Conservation (phyloP, 192 early-diverging fungal species). For the Coemansia sp. region DNA sequence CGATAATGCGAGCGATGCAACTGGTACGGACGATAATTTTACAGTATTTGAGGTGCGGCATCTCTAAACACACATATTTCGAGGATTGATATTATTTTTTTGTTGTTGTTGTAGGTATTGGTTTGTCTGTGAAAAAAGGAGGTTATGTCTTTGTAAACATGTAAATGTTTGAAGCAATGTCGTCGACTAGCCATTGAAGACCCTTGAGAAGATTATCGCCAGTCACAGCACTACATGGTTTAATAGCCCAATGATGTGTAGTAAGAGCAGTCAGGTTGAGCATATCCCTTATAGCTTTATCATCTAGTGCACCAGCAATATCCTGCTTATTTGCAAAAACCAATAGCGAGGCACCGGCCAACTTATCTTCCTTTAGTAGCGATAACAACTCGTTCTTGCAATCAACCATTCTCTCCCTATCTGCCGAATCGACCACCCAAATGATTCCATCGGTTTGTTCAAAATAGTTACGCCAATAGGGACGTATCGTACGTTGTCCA, state of each 20-base stretch:
- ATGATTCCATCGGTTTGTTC: conserved; percentile 97
- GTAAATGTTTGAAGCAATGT: conserved; percentile 88
- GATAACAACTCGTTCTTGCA: conserved; percentile 74
- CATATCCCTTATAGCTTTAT: conserved; percentile 67
- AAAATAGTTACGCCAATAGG: conserved; percentile 99
- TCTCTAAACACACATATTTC: conserved; percentile 15
- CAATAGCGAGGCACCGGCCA: conserved; percentile 89
- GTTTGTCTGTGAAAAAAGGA: neutral
- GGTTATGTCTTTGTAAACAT: conserved; percentile 61
- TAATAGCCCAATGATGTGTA: conserved; percentile 93
- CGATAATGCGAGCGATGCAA: neutral
- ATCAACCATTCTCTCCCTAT: conserved; percentile 75
- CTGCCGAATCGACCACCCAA: conserved; percentile 97
- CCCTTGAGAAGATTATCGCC: conserved; percentile 76
- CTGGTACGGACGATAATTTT: conserved; percentile 18
- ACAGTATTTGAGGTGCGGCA: conserved; percentile 31
- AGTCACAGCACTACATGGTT: conserved; percentile 82
- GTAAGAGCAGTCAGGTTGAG: conserved; percentile 69
- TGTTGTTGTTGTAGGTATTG: neutral
- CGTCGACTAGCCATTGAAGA: conserved; percentile 91
- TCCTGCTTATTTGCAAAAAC: conserved; percentile 99
- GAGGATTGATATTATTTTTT: neutral
- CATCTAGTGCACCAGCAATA: conserved; percentile 74
- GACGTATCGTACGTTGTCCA: conserved; percentile 93
- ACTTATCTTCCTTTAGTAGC: conserved; percentile 86